A percentile compares a stretch with the other conserved stretches of the same genome.
Conservation (phyloP, 495 filamentous ascomycete species). For the Daldinia childiae region DNA sequence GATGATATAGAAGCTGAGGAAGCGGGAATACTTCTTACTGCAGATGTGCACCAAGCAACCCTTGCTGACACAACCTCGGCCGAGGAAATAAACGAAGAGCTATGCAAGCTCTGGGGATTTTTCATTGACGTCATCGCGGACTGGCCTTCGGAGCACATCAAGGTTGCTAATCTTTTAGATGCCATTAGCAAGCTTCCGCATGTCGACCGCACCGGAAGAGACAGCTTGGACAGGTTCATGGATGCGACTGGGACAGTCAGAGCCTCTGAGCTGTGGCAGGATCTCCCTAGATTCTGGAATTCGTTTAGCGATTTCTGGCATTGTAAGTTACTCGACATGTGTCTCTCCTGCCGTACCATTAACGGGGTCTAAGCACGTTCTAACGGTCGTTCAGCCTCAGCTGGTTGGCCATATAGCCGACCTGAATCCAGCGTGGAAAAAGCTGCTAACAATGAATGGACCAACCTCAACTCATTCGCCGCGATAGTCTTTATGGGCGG, state of each 20-base stretch:
- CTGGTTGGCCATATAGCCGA: not conserved
- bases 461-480: not conserved
- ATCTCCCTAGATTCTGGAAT: slow-evolving; percentile 6
- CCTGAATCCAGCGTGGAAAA: not conserved
- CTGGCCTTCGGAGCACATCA: not conserved
- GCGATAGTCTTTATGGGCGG: not conserved
- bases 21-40: not conserved
- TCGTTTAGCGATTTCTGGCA: slow-evolving; percentile 1
- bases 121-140: not conserved
- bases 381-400: not conserved
- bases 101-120: not conserved
- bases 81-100: not conserved
- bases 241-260: not conserved
- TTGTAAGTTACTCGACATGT: not conserved
- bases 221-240: not conserved
- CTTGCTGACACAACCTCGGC: not conserved
- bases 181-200: not conserved
- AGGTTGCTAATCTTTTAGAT: not conserved
- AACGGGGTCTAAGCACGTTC: not conserved
- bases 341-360: not conserved
- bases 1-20: slow-evolving; percentile 6
- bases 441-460: not conserved
- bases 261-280: not conserved
- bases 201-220: not conserved
- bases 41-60: not conserved